Conservation (phyloP, 1,284 basidiomycete genomes). For the Rhodotorula sp. region DNA sequence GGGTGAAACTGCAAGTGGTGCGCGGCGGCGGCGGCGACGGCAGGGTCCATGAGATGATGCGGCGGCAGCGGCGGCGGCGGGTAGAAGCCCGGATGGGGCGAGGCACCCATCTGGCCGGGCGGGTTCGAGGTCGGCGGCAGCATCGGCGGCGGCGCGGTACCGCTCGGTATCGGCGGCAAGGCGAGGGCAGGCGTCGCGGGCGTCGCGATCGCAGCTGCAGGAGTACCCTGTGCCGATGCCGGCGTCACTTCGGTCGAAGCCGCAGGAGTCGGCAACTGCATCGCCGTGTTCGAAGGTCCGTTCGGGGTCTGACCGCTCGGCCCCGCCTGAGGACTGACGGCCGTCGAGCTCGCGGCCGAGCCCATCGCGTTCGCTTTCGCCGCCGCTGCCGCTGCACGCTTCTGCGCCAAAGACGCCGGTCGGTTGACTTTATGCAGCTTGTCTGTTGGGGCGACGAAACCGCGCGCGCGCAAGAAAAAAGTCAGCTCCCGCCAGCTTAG, state of each 20-base stretch:
- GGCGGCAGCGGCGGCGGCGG: not conserved
- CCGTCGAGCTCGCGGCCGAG: not conserved
- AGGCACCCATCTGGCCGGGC: not conserved
- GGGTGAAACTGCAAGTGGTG: not conserved
- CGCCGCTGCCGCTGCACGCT: constrained; percentile 26
- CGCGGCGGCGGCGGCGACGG: not conserved
- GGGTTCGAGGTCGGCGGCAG: not conserved
- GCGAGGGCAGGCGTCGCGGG: not conserved
- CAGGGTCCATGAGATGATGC: not conserved
- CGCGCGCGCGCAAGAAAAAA: not conserved
- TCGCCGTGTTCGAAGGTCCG: not conserved
- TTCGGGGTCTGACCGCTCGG: not conserved
- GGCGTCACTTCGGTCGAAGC: constrained; percentile 1
- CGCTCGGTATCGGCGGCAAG: not conserved
- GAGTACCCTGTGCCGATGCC: not conserved
- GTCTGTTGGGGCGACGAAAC: constrained; percentile 2
- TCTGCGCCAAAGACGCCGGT: constrained; percentile 32
- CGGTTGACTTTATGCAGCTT: constrained; percentile 40
- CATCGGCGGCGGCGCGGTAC: not conserved
- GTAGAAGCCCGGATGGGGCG: constrained; percentile 4
- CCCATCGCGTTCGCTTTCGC: constrained; percentile 23
- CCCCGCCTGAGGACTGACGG: not conserved
- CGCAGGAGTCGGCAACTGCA: not conserved
- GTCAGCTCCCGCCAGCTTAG: not conserved
- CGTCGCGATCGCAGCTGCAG: not conserved